A percentile compares a stretch with the other conserved stretches of the same genome.
phyloP scores from a whole-genome alignment of 352 stramenopile species.

The Phytophthora fragariae region DNA sequence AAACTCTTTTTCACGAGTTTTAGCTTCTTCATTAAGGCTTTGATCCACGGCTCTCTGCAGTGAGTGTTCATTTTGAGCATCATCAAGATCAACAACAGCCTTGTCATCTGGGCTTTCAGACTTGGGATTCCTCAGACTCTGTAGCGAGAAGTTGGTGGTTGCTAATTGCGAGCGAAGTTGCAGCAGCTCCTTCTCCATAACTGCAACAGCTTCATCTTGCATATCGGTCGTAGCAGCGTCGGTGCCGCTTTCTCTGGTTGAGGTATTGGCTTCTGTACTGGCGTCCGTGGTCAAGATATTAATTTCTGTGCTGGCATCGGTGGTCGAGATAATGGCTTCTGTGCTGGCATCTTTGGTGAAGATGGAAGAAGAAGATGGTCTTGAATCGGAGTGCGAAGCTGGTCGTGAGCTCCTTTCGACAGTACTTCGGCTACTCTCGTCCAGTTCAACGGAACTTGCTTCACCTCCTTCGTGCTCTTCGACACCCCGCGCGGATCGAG shows the following conservation, averaged over 20 bases:
- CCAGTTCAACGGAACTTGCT: not conserved
- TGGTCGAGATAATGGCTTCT: constrained; percentile 15
- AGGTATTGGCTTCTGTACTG: constrained; percentile 5
- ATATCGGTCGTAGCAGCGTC: constrained; percentile 12
- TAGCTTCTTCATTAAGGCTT: constrained; percentile 10
- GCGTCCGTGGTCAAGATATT: not conserved
- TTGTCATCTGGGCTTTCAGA: not conserved
- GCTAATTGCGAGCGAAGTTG: constrained; percentile 42
- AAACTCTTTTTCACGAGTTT: constrained; percentile 6
- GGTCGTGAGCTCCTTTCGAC: constrained; percentile 19
- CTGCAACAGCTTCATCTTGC: constrained; percentile 16
- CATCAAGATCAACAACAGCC: not conserved
- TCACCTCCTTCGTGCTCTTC: constrained; percentile 9
- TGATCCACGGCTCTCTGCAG: not conserved
- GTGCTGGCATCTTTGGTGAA: constrained; percentile 5
- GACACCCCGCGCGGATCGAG: constrained; percentile 1
- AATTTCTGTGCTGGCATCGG: constrained; percentile 10
- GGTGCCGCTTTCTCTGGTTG: constrained; percentile 28
- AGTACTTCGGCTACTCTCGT: constrained; percentile 5
- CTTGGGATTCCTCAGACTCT: not conserved
- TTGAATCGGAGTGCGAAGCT: constrained; percentile 11
- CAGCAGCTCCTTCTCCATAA: constrained; percentile 43
- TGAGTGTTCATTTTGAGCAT: not conserved
- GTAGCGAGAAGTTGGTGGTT: not conserved
- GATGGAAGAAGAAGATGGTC: constrained; percentile 5